Percentiles rank a stretch among this genome's conserved stretches.
phyloP scores from a whole-genome alignment of 805 yeast species.

The Ogataea sp. region DNA sequence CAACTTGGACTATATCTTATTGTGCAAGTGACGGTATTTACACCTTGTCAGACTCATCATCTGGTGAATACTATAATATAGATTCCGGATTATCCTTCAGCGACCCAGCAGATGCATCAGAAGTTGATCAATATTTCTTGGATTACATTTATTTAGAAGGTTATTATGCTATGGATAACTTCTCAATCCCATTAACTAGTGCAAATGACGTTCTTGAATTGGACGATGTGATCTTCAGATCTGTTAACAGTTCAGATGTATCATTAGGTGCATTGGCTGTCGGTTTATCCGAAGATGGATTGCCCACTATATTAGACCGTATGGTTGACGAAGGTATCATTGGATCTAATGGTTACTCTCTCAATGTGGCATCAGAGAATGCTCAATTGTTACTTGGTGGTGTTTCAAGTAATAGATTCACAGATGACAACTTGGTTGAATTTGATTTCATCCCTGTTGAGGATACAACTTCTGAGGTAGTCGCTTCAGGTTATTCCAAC shows the following conservation, averaged over 20 bases:
- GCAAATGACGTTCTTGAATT: constrained; percentile 9
- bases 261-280: constrained; percentile 39
- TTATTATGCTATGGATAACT: constrained; percentile 15
- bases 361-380: constrained; percentile 24
- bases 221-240: constrained; percentile 26
- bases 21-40: constrained; percentile 21
- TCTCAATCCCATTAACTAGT: constrained; percentile 7
- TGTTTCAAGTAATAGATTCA: constrained; percentile 37
- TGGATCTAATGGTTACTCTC: constrained; percentile 34
- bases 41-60: constrained; percentile 13
- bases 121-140: constrained; percentile 6
- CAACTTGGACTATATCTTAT: background rate
- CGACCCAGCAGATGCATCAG: constrained; percentile 8
- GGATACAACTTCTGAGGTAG: constrained; percentile 10
- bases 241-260: constrained; percentile 28
- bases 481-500: constrained; percentile 10
- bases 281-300: constrained; percentile 23
- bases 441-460: constrained; percentile 42
- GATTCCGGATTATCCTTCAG: background rate
- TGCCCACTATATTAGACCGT: constrained; percentile 24
- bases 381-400: constrained; percentile 49
- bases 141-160: constrained; percentile 19
- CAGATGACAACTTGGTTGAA: constrained; percentile 35
- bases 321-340: constrained; percentile 24
- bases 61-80: constrained; percentile 8